Conservation (phyloP, 306 rosid genomes). For the Cicer yamashitae region DNA sequence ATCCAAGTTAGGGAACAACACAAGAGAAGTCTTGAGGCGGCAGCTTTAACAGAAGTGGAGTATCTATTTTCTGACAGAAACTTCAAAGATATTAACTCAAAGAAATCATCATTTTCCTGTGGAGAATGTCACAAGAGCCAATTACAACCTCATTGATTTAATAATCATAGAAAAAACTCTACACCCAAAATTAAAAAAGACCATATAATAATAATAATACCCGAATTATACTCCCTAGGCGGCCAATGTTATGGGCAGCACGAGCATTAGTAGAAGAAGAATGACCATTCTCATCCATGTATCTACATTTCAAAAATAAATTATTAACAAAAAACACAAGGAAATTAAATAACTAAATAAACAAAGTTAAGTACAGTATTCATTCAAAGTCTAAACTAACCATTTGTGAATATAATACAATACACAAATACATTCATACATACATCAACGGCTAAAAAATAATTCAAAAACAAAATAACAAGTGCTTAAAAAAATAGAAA, state of each 20-base stretch:
- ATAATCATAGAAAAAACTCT: not conserved
- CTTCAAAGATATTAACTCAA: conserved; percentile 86
- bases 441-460: not conserved
- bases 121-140: not conserved
- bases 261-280: conserved; percentile 80
- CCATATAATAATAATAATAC: conserved; percentile 47
- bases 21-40: conserved; percentile 76
- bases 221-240: conserved; percentile 81
- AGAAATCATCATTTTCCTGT: conserved; percentile 94
- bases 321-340: not conserved
- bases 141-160: conserved; percentile 4
- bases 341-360: not conserved
- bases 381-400: not conserved
- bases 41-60: conserved; percentile 73
- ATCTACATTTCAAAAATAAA: conserved; percentile 58
- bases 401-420: not conserved
- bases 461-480: not conserved
- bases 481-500: not conserved
- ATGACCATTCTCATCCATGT: conserved; percentile 83
- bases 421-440: not conserved
- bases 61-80: conserved; percentile 76
- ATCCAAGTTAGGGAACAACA: conserved; percentile 86
- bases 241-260: conserved; percentile 79
- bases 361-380: not conserved
- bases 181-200: not conserved